Percentiles rank a stretch among this genome's conserved stretches.
Conservation (phyloP, 1,284 basidiomycete genomes). For the Mycena sp. region DNA sequence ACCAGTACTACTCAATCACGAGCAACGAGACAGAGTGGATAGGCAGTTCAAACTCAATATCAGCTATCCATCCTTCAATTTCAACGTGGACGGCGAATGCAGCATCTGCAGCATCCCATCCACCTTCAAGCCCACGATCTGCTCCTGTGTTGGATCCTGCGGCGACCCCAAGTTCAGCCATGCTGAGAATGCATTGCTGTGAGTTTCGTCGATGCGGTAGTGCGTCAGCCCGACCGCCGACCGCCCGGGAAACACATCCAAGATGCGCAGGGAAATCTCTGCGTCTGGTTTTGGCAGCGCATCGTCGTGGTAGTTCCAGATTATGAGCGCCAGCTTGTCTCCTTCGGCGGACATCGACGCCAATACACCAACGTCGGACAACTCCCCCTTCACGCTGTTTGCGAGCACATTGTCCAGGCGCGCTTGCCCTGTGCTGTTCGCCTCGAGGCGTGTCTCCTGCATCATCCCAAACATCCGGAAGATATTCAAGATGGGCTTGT, state of each 20-base stretch:
- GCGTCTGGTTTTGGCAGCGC: constrained; percentile 26
- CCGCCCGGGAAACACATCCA: constrained; percentile 20
- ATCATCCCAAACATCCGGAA: constrained; percentile 29
- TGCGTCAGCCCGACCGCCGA: constrained; percentile 18
- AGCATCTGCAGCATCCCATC: constrained; percentile 27
- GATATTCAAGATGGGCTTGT: constrained; percentile 26
- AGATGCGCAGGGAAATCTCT: constrained; percentile 25
- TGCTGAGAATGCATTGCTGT: constrained; percentile 25
- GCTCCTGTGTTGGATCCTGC: constrained; percentile 25
- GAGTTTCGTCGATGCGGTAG: constrained; percentile 27
- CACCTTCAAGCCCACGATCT: constrained; percentile 18
- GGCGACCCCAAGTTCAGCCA: constrained; percentile 24
- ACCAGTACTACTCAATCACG: constrained; percentile 23
- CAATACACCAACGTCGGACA: constrained; percentile 26
- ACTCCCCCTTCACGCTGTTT: constrained; percentile 24
- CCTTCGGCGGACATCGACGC: constrained; percentile 21
- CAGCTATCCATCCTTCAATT: constrained; percentile 17
- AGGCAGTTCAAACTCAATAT: constrained; percentile 24
- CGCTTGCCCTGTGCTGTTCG: constrained; percentile 28
- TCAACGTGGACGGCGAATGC: constrained; percentile 19
- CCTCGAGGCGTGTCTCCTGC: constrained; percentile 24
- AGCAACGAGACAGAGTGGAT: constrained; percentile 28
- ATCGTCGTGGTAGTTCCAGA: constrained; percentile 30
- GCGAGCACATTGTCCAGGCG: constrained; percentile 19
- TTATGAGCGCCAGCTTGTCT: constrained; percentile 19